Percentiles rank a stretch among this genome's conserved stretches.
phyloP scores from a whole-genome alignment of 345 rosid species.

The Gossypioides kirkii region DNA sequence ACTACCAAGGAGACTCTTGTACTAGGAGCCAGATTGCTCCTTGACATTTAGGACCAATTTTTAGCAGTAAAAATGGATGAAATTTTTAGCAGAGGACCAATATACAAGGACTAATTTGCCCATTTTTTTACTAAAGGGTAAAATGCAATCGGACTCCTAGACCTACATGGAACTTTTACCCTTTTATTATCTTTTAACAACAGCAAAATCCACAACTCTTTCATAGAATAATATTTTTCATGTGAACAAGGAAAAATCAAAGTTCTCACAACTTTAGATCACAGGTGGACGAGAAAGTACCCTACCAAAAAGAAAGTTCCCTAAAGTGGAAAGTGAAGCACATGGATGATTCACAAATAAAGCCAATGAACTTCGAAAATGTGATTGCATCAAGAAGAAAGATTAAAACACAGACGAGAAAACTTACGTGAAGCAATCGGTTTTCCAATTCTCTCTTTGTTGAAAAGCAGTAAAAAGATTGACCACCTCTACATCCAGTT shows the following conservation, averaged over 20 bases:
- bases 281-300: background rate
- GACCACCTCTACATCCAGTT: slow-evolving; percentile 58
- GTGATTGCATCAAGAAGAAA: background rate
- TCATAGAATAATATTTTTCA: background rate
- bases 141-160: no score
- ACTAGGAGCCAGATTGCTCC: no score
- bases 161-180: no score
- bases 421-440: slow-evolving; percentile 82
- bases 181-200: background rate
- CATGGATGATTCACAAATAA: slow-evolving; percentile 1
- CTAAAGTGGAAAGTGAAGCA: background rate
- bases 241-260: background rate
- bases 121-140: no score
- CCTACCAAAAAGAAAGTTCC: background rate
- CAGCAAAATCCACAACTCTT: background rate
- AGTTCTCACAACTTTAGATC: background rate
- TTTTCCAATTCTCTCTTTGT: slow-evolving; percentile 51
- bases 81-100: no score
- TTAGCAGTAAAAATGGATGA: no score
- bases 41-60: no score
- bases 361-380: background rate
- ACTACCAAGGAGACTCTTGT: no score
- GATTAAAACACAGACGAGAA: background rate
- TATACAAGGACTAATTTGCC: no score
- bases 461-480: slow-evolving; percentile 76